Conservation (phyloP, 495 filamentous ascomycete species). For the Penicillium atrosanguineum region DNA sequence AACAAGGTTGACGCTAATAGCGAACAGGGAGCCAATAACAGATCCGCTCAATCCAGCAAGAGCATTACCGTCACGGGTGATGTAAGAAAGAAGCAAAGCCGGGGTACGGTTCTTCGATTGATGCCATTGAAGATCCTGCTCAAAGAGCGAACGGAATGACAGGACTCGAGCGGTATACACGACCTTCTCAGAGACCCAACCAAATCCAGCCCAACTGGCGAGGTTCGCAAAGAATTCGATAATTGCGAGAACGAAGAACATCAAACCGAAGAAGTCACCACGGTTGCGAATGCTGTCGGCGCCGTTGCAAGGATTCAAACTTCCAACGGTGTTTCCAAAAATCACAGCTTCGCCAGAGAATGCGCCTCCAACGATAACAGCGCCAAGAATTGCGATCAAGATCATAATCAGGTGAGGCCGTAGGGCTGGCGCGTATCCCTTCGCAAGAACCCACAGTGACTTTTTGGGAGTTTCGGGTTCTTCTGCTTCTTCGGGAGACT, state of each 20-base stretch:
- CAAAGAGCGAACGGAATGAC: constrained; percentile 49
- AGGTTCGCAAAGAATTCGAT: constrained; percentile 54
- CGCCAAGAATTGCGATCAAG: constrained; percentile 35
- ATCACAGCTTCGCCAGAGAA: constrained; percentile 53
- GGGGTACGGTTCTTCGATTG: constrained; percentile 47
- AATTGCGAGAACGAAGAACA: constrained; percentile 56
- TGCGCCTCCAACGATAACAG: constrained; percentile 44
- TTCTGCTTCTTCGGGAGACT: constrained; percentile 22
- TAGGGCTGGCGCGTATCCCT: constrained; percentile 30
- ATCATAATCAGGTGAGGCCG: constrained; percentile 40
- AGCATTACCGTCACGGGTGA: constrained; percentile 50
- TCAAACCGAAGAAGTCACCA: constrained; percentile 50
- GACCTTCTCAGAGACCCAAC: constrained; percentile 52
- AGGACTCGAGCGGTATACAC: constrained; percentile 48
- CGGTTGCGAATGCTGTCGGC: constrained; percentile 32
- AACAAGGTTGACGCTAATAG: constrained; percentile 44
- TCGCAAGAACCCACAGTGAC: constrained; percentile 31
- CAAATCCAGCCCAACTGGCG: constrained; percentile 47
- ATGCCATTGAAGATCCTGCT: constrained; percentile 56
- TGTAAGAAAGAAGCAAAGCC: constrained; percentile 44
- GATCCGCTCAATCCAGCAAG: constrained; percentile 48
- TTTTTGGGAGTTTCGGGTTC: constrained; percentile 31
- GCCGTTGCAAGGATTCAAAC: constrained; percentile 42
- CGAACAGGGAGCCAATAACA: constrained; percentile 45
- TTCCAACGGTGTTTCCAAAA: constrained; percentile 51